These are phyloP conservation scores for Funneliformis caledonium DNA, from an alignment of 371 early-diverging fungal species.

Conservation along the genomic window DNA sequence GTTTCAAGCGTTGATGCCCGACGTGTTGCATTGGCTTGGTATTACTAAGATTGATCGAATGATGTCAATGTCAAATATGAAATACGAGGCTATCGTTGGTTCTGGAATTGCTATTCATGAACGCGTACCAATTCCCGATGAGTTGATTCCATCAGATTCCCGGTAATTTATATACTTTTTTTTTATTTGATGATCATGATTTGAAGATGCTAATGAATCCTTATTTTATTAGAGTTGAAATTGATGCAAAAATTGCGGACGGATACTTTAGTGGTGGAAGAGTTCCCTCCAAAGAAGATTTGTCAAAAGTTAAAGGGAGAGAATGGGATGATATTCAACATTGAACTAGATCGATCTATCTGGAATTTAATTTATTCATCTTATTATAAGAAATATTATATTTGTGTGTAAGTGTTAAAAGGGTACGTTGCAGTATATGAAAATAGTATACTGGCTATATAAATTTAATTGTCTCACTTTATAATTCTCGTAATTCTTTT, in stretches of 20 bases:
- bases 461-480: too few species aligned
- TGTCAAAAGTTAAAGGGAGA: conserved; percentile 77
- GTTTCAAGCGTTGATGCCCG: conserved; percentile 98
- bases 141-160: conserved; percentile 89
- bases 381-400: too few species aligned
- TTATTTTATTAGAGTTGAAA: conserved; percentile 70
- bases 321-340: conserved; percentile 83
- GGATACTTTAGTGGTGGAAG: conserved; percentile 88
- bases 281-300: conserved; percentile 61
- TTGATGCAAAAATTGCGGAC: conserved; percentile 95
- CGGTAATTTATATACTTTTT: conserved; percentile 40
- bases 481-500: too few species aligned
- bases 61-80: conserved; percentile 94
- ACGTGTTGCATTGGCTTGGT: conserved; percentile 96
- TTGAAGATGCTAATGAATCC: not conserved
- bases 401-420: too few species aligned
- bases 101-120: conserved; percentile 92
- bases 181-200: conserved; percentile 3
- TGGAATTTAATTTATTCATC: not conserved
- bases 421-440: too few species aligned
- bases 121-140: conserved; percentile 89
- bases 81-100: conserved; percentile 92
- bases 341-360: conserved; percentile 37
- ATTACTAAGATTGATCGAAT: conserved; percentile 94
- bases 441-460: too few species aligned